Percentiles rank a stretch among this genome's conserved stretches.
Conservation (phyloP, 495 filamentous ascomycete species). For the Trypethelium eluteriae region DNA sequence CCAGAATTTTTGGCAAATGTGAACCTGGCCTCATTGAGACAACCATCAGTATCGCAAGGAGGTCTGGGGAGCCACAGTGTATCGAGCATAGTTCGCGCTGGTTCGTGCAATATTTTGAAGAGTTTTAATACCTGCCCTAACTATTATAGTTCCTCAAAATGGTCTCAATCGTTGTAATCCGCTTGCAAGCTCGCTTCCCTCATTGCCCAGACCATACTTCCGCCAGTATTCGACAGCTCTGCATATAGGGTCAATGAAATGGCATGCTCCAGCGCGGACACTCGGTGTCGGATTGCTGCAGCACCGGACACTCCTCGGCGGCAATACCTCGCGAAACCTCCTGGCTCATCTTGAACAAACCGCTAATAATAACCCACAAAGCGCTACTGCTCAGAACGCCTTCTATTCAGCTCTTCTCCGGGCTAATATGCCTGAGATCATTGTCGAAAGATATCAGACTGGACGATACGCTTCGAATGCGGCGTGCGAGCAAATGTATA, state of each 20-base stretch:
- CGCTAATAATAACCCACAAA: slow-evolving; percentile 84
- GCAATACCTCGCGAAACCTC: slow-evolving; percentile 49
- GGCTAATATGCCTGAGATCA: slow-evolving; percentile 84
- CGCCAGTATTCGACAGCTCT: slow-evolving; percentile 9
- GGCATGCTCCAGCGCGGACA: background rate
- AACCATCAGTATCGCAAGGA: background rate
- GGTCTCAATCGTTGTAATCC: background rate
- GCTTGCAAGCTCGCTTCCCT: background rate
- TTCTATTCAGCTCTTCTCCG: slow-evolving; percentile 89
- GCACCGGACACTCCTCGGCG: slow-evolving; percentile 46
- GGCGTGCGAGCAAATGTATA: slow-evolving; percentile 63
- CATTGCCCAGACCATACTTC: background rate
- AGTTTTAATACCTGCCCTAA: background rate
- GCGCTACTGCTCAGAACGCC: slow-evolving; percentile 75
- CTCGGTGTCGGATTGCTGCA: slow-evolving; percentile 23
- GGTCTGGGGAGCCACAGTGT: background rate
- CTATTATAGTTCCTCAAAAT: background rate
- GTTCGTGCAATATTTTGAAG: background rate
- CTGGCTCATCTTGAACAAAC: slow-evolving; percentile 72
- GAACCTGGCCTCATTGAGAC: background rate
- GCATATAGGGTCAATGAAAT: background rate
- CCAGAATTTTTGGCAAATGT: slow-evolving; percentile 15
- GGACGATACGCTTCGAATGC: slow-evolving; percentile 74
- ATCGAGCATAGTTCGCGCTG: background rate
- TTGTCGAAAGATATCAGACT: slow-evolving; percentile 80